phyloP scores from a whole-genome alignment of 805 yeast genomes.

The Jamesozyma jinghongensis region DNA sequence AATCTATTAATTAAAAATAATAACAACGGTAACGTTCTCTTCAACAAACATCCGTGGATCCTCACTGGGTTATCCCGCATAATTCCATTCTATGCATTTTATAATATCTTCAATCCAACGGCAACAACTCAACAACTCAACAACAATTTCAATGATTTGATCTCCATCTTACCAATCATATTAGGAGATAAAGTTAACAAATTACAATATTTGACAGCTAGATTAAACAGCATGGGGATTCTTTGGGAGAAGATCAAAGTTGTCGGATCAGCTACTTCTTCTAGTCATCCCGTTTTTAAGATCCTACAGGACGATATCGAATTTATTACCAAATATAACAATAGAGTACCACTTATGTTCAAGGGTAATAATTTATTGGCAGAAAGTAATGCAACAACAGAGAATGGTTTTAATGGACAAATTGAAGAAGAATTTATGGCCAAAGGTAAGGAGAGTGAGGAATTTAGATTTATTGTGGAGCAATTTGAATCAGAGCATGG shows the following conservation, averaged over 20 bases:
- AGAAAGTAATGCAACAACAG: not conserved
- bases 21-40: slow-evolving; percentile 7
- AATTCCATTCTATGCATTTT: slow-evolving; percentile 20
- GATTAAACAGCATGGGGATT: slow-evolving; percentile 14
- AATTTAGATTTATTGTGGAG: slow-evolving; percentile 11
- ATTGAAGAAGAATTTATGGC: slow-evolving; percentile 3
- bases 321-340: slow-evolving; percentile 5
- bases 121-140: slow-evolving; percentile 13
- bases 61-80: slow-evolving; percentile 15
- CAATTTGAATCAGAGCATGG: slow-evolving; percentile 16
- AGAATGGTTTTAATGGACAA: not conserved
- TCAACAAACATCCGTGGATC: slow-evolving; percentile 22
- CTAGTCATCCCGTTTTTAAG: slow-evolving; percentile 22
- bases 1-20: slow-evolving; percentile 15
- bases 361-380: slow-evolving; percentile 4
- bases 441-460: slow-evolving; percentile 6
- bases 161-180: slow-evolving; percentile 10
- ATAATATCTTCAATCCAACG: slow-evolving; percentile 14
- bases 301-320: slow-evolving; percentile 23
- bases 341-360: slow-evolving; percentile 8
- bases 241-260: slow-evolving; percentile 21
- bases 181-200: slow-evolving; percentile 11
- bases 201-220: slow-evolving; percentile 8
- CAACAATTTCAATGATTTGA: slow-evolving; percentile 17
- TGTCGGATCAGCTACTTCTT: slow-evolving; percentile 10